Conservation (phyloP, 2,329 filamentous ascomycete species). For the Trichoderma brevicompactum region DNA sequence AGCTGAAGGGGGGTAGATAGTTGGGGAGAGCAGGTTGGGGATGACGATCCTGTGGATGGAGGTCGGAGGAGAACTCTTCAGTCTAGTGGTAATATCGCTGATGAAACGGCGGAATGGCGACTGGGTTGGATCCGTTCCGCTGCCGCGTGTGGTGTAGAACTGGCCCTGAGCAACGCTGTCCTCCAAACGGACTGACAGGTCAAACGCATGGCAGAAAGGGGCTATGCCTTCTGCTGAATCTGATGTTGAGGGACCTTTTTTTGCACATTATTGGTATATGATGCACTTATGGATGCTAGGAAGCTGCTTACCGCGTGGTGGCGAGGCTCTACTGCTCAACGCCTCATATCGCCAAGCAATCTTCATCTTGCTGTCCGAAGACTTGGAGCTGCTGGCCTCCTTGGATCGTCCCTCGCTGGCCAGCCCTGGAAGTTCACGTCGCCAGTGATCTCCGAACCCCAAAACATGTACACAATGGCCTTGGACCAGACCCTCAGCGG, state of each 20-base stretch:
- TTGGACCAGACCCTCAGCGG: slow-evolving; percentile 89
- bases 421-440: slow-evolving; percentile 79
- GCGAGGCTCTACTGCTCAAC: slow-evolving; percentile 60
- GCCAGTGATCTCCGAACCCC: slow-evolving; percentile 79
- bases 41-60: slow-evolving; percentile 80
- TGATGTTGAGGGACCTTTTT: slow-evolving; percentile 23
- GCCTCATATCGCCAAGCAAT: slow-evolving; percentile 98
- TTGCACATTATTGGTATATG: background rate
- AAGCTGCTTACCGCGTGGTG: slow-evolving; percentile 24
- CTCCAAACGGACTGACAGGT: slow-evolving; percentile 68
- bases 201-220: slow-evolving; percentile 73
- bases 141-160: slow-evolving; percentile 55
- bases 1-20: slow-evolving; percentile 72
- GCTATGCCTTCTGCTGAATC: slow-evolving; percentile 29
- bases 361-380: slow-evolving; percentile 81
- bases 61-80: slow-evolving; percentile 61
- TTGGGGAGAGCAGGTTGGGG: slow-evolving; percentile 86
- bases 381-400: slow-evolving; percentile 46
- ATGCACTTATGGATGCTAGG: background rate
- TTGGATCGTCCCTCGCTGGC: slow-evolving; percentile 48
- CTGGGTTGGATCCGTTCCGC: slow-evolving; percentile 37
- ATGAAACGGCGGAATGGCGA: slow-evolving; percentile 65
- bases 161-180: slow-evolving; percentile 54
- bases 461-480: slow-evolving; percentile 87
- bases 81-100: slow-evolving; percentile 57